These are phyloP conservation scores for Aureobasidium sp. DNA, from an alignment of 2,329 filamentous ascomycete genomes.

Conservation along the genomic window DNA sequence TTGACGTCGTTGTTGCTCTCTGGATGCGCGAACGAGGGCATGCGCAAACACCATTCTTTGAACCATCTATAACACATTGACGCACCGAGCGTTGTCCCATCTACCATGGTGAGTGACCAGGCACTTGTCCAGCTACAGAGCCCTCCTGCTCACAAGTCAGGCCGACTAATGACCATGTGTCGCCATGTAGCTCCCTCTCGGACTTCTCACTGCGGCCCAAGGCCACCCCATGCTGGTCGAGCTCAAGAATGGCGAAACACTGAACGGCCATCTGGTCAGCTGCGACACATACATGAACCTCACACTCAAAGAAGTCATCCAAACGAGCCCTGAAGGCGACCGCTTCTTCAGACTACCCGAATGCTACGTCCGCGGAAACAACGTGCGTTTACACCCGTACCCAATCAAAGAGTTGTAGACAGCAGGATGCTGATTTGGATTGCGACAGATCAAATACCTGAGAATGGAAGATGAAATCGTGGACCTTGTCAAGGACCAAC, in stretches of 20 bases:
- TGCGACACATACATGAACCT: constrained; percentile 99
- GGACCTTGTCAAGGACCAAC: constrained; percentile 85
- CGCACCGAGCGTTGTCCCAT: not conserved
- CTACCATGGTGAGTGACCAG: constrained; percentile 18
- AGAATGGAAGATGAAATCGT: constrained; percentile 95
- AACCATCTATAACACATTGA: not conserved
- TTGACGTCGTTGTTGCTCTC: constrained; percentile 10
- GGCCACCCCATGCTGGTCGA: constrained; percentile 97
- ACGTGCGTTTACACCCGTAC: constrained; percentile 48
- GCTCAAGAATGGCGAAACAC: constrained; percentile 93
- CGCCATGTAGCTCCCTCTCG: constrained; percentile 49
- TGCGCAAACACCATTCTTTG: not conserved
- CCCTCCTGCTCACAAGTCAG: constrained; percentile 15
- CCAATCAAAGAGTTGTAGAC: not conserved
- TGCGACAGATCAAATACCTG: constrained; percentile 85
- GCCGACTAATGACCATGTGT: constrained; percentile 9
- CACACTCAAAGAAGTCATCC: constrained; percentile 91
- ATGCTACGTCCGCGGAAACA: constrained; percentile 95
- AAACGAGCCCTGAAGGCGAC: constrained; percentile 91
- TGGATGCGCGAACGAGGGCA: not conserved
- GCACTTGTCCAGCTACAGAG: not conserved
- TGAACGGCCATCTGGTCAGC: constrained; percentile 90
- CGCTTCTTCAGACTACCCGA: constrained; percentile 88
- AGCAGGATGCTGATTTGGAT: constrained; percentile 1
- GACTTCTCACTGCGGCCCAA: constrained; percentile 88